Evolutionary conservation across 805 yeast species (phyloP), one percentile per base, ranked within the genome.

Genomic region (Monosporozyma siamensis): DNA sequence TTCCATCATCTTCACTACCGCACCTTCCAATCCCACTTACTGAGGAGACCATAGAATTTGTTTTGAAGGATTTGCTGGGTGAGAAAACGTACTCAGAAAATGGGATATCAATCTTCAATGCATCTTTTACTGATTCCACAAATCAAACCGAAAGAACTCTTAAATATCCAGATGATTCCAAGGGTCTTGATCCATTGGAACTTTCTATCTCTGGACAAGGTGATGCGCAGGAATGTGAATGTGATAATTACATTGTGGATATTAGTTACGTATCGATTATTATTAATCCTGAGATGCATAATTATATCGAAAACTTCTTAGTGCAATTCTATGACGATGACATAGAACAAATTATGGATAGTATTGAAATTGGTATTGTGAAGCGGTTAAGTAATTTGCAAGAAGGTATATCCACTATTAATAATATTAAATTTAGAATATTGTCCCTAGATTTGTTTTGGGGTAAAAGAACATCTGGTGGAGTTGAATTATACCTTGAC

Each of bases 1-100:
- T 68, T 17, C 79, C 88, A 0, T 74, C 86, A 0, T 63, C 80
- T 4, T 68, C 87, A 1, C 53, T 83, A 3, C 89, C 94, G 0
- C 69, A 71, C 43, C 74, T 78, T 2, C 73, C 83, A 1, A 62
- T 71, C 1, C 95, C 94, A 0, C 46, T 83, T 9, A 71, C 70
- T 7, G 56, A 65, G 11, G 72, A 69, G 11, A 71, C 80, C 1
- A 58, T 71, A 11, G 77, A 71, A 48, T 44, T 58, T 29, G 50
- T 74, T 12, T 53, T 68, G n/a, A 65, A 63, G 34, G 55, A 55
- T 11, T 62, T 64, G 21, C 64, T 71, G 1, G 55, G 59, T 3
- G 44, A 39, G 7, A 49, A 47, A 29, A 42, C 49, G 32, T 53
- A 48, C 1, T 25, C 39, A 6, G 17, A 34, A 4, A 43, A 44